A percentile compares a stretch with the other conserved stretches of the same genome.
phyloP scores from a whole-genome alignment of 345 rosid species.

The Pistacia atlantica region DNA sequence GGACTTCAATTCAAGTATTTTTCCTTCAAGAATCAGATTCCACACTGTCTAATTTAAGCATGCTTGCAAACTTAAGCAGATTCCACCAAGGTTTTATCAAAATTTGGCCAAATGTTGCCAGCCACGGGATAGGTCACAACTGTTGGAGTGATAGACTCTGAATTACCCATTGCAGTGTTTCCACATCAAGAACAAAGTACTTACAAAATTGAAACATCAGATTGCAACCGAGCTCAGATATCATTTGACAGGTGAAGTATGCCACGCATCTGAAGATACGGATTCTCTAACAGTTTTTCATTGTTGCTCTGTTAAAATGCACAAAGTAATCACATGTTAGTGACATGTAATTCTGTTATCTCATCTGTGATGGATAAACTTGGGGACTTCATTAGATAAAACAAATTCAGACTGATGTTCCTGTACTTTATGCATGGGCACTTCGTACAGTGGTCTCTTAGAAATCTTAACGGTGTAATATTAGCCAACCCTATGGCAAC shows the following conservation, averaged over 20 bases:
- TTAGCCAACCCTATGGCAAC: slow-evolving; percentile 1
- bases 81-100: neutral
- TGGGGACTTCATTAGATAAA: neutral
- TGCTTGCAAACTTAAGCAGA: neutral
- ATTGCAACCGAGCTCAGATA: slow-evolving; percentile 40
- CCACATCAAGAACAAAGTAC: slow-evolving; percentile 1
- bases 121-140: slow-evolving; percentile 4
- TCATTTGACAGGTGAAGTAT: slow-evolving; percentile 86
- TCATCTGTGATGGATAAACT: neutral
- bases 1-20: slow-evolving; percentile 2
- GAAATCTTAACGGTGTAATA: neutral
- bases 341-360: neutral
- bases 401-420: neutral
- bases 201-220: slow-evolving; percentile 17
- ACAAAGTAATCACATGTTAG: slow-evolving; percentile 20
- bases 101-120: slow-evolving; percentile 15
- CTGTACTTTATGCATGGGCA: neutral
- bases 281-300: slow-evolving; percentile 93
- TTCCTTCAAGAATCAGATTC: slow-evolving; percentile 11
- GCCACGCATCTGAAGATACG: slow-evolving; percentile 98
- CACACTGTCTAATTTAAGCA: slow-evolving; percentile 9
- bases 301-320: slow-evolving; percentile 79
- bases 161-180: slow-evolving; percentile 2
- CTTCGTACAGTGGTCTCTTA: neutral
- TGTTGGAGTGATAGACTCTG: slow-evolving; percentile 7